Percentiles rank a stretch among this genome's conserved stretches.
These are phyloP conservation scores for Rhodamnia rubescens DNA, from an alignment of 345 rosid species.

Conservation along the genomic window DNA sequence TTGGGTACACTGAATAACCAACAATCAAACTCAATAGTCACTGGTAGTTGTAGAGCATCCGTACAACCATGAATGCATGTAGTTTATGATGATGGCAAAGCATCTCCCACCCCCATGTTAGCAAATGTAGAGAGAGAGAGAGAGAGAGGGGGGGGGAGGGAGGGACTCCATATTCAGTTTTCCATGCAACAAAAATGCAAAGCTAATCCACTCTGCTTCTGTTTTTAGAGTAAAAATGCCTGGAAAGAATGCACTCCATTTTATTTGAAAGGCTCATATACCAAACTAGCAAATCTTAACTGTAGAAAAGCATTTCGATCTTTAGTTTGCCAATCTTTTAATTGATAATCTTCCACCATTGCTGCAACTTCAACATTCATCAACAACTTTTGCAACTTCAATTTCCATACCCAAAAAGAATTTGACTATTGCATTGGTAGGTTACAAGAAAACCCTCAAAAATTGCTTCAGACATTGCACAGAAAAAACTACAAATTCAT, in stretches of 20 bases:
- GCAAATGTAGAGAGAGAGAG: neutral
- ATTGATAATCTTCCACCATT: neutral
- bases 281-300: neutral
- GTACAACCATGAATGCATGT: neutral
- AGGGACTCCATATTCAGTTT: neutral
- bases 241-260: neutral
- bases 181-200: neutral
- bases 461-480: neutral
- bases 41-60: neutral
- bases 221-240: neutral
- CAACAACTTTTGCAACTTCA: neutral
- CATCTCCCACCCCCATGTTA: neutral
- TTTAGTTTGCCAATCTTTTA: neutral
- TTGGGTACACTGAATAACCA: slow-evolving; percentile 31
- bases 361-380: neutral
- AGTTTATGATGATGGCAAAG: neutral
- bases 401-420: neutral
- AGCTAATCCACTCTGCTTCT: neutral
- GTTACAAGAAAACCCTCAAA: neutral
- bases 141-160: neutral
- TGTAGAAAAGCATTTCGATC: neutral
- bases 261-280: neutral
- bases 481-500: neutral
- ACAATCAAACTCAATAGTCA: slow-evolving; percentile 2
- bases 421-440: neutral